phyloP scores from a whole-genome alignment of 352 stramenopile species.

The Nothophytophthora sp. region DNA sequence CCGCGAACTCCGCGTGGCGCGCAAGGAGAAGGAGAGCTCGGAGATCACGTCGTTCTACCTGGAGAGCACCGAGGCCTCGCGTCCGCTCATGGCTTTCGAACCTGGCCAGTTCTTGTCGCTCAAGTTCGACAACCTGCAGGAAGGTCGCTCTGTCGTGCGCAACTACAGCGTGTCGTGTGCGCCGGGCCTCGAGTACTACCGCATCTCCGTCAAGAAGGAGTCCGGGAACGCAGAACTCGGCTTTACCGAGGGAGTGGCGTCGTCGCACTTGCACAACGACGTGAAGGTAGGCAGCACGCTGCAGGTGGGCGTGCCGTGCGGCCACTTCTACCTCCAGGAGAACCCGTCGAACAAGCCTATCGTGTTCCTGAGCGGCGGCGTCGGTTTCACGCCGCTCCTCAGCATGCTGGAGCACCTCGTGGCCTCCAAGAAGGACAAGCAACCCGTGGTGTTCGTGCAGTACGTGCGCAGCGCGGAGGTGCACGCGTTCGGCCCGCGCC shows the following conservation, averaged over 20 bases:
- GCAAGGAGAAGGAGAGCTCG: slow-evolving; percentile 47
- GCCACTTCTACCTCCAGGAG: slow-evolving; percentile 49
- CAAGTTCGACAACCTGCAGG: slow-evolving; percentile 39
- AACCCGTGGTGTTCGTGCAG: slow-evolving; percentile 46
- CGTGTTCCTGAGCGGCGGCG: slow-evolving; percentile 58
- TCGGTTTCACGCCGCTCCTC: slow-evolving; percentile 60
- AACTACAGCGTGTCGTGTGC: slow-evolving; percentile 61
- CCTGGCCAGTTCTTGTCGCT: slow-evolving; percentile 64
- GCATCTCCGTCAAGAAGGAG: slow-evolving; percentile 65
- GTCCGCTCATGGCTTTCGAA: slow-evolving; percentile 42
- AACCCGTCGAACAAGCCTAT: slow-evolving; percentile 40
- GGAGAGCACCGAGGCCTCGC: slow-evolving; percentile 30
- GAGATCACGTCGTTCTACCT: slow-evolving; percentile 68
- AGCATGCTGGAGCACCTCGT: slow-evolving; percentile 49
- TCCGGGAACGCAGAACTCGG: slow-evolving; percentile 23
- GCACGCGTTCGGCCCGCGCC: slow-evolving; percentile 29
- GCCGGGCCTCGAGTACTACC: slow-evolving; percentile 40
- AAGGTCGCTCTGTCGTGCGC: slow-evolving; percentile 43
- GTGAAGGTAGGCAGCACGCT: slow-evolving; percentile 52
- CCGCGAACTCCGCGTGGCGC: slow-evolving; percentile 53
- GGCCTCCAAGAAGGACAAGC: slow-evolving; percentile 20
- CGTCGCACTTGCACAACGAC: slow-evolving; percentile 56
- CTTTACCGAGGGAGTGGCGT: slow-evolving; percentile 43
- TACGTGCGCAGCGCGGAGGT: slow-evolving; percentile 39
- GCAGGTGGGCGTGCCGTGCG: slow-evolving; percentile 50